Base-by-base conservation (phyloP, 2,329 filamentous ascomycete species). In the Aureobasidium sp. region DNA sequence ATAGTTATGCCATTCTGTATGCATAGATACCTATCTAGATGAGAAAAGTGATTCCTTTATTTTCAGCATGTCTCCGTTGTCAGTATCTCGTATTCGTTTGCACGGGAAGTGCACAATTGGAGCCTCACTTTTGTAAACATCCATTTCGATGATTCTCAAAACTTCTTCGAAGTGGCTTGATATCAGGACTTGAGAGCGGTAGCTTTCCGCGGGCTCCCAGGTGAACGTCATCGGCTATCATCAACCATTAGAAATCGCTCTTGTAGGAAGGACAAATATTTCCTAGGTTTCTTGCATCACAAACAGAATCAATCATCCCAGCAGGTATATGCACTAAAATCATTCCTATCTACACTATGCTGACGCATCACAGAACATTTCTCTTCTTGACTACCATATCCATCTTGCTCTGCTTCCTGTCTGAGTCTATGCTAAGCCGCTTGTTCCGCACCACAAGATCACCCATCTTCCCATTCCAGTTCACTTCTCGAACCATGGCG, bases 31-130 rank as follows among this genome's bases (percentile, higher is more conserved):
- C 27, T 35, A 35, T 44, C 24, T 54, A 44, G 37, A 47, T 16
- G 39, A 30, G 44, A 48, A 54, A 54, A 45, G 40, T 54, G 29
- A 25, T 39, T 47, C 16, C 30, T 25, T 49, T 41, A 17, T 34
- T 17, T 39, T 17, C 38, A 25, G 14, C 27, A 21, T 6, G 8
- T 25, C 34, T 21, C 2, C 5, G 3, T 19, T 32, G 16, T 30
- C 8, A 24, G 7, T n/a, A 19, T 16, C 7, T 11, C 11, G 35
- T 10, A n/a, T n/a, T n/a, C n/a, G n/a, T n/a, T n/a, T n/a, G n/a
- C n/a, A n/a, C n/a, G n/a, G n/a, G n/a, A n/a, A n/a, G n/a, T n/a
- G n/a, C n/a, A n/a, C n/a, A n/a, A n/a, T n/a, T n/a, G n/a, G n/a
- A n/a, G n/a, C n/a, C n/a, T n/a, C n/a, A n/a, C n/a, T n/a, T n/a